A percentile compares a stretch with the other conserved stretches of the same genome.
Conservation (phyloP, 768 basidiomycete genomes). For the Paxillus rubicundulus region DNA sequence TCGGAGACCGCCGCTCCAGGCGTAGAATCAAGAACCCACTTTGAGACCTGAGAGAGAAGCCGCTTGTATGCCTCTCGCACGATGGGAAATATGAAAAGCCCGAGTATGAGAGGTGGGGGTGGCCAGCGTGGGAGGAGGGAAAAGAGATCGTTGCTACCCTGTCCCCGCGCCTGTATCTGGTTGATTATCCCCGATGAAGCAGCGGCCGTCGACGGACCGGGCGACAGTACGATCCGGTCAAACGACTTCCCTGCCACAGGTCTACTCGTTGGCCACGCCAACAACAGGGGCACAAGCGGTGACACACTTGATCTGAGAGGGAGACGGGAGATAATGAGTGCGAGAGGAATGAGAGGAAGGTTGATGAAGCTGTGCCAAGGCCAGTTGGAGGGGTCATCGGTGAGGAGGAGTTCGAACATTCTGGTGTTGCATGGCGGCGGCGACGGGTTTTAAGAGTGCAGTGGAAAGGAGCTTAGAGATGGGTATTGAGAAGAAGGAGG, state of each 20-base stretch:
- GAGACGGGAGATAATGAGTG: slow-evolving; percentile 63
- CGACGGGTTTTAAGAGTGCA: background rate
- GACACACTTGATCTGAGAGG: slow-evolving; percentile 32
- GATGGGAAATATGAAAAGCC: slow-evolving; percentile 50
- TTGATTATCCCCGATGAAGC: background rate
- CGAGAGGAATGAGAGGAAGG: slow-evolving; percentile 67
- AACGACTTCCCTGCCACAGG: slow-evolving; percentile 15
- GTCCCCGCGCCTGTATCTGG: background rate
- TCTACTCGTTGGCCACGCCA: slow-evolving; percentile 30
- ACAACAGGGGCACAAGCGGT: slow-evolving; percentile 21
- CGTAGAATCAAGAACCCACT: slow-evolving; percentile 42
- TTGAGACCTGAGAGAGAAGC: slow-evolving; percentile 39
- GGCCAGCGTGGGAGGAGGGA: slow-evolving; percentile 47
- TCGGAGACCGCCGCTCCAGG: slow-evolving; percentile 1
- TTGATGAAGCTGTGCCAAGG: slow-evolving; percentile 74
- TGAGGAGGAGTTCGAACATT: slow-evolving; percentile 63
- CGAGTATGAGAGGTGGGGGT: slow-evolving; percentile 57
- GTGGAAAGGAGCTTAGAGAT: too few relatives aligned
- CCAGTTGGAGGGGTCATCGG: slow-evolving; percentile 71
- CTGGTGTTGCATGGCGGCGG: slow-evolving; percentile 23
- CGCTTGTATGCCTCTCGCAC: slow-evolving; percentile 44
- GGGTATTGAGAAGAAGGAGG: background rate
- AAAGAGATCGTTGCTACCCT: slow-evolving; percentile 17
- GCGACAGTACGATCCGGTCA: background rate
- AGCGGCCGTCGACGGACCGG: slow-evolving; percentile 5